Percentiles rank a stretch among this genome's conserved stretches.
These are phyloP conservation scores for Hypoxylon subgilvum DNA, from an alignment of 495 filamentous ascomycete species.

Conservation along the genomic window DNA sequence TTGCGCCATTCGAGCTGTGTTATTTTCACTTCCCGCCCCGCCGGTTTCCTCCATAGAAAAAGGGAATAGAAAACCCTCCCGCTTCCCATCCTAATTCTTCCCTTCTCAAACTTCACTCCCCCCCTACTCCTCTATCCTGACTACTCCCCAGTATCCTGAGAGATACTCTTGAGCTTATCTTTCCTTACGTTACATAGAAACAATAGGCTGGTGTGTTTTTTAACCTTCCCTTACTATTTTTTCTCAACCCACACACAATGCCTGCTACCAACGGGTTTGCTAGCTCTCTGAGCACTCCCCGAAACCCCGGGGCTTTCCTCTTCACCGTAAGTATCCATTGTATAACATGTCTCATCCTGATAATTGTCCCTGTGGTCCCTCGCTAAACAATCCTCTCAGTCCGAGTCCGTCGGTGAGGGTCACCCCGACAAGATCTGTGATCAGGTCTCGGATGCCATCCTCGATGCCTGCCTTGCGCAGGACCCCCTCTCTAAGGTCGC, in stretches of 20 bases:
- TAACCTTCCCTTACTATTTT: conserved; percentile 8
- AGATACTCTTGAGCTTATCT: conserved; percentile 28
- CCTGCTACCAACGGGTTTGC: conserved; percentile 60
- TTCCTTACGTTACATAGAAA: conserved; percentile 26
- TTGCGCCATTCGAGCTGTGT: conserved; percentile 34
- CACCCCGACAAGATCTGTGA: conserved; percentile 99
- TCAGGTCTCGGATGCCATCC: conserved; percentile 97
- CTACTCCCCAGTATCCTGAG: conserved; percentile 34
- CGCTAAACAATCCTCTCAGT: conserved; percentile 49
- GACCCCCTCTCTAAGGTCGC: conserved; percentile 98
- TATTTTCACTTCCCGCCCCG: conserved; percentile 27
- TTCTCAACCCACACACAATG: conserved; percentile 69
- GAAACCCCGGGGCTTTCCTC: conserved; percentile 79
- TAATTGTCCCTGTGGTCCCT: background rate
- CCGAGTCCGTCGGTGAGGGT: conserved; percentile 97
- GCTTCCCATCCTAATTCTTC: conserved; percentile 35
- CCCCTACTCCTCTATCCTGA: conserved; percentile 26
- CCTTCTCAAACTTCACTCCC: conserved; percentile 29
- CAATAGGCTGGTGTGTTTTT: conserved; percentile 4
- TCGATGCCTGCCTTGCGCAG: conserved; percentile 93
- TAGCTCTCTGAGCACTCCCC: conserved; percentile 50
- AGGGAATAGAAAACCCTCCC: conserved; percentile 32
- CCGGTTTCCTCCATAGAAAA: conserved; percentile 26
- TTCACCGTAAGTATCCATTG: conserved; percentile 73
- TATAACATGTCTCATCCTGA: background rate